Evolutionary conservation across 495 filamentous ascomycete species (phyloP).

Genomic region (Parathielavia hyrcaniae): DNA sequence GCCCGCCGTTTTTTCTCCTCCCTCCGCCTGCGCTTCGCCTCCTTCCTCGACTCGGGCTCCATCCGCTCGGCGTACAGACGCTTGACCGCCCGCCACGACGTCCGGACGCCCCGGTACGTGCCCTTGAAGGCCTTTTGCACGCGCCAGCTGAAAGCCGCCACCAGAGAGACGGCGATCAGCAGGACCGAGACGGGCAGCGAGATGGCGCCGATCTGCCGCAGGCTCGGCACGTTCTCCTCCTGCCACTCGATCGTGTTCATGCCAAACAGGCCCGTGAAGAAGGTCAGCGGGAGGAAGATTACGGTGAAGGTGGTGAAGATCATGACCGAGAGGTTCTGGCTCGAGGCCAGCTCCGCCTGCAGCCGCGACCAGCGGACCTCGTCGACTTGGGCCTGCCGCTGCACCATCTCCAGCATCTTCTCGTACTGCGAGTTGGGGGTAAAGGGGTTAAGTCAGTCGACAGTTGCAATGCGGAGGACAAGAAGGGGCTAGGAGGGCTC

Average conservation of each 20-base stretch:
- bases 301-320: conserved; percentile 66
- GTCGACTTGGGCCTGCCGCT: conserved; percentile 63
- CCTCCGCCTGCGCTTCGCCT: conserved; percentile 25
- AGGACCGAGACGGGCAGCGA: conserved; percentile 37
- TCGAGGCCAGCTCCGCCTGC: conserved; percentile 57
- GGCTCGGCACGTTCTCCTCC: conserved; percentile 36
- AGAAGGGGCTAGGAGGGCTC: conserved; percentile 11
- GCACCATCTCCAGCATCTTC: conserved; percentile 61
- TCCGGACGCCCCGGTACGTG: conserved; percentile 20
- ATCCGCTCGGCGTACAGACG: conserved; percentile 21
- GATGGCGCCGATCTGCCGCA: conserved; percentile 37
- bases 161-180: conserved; percentile 37
- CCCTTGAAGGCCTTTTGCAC: conserved; percentile 31
- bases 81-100: conserved; percentile 10
- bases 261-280: conserved; percentile 62
- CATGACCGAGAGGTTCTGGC: conserved; percentile 59
- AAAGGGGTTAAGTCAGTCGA: not conserved
- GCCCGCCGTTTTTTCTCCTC: conserved; percentile 24
- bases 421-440: conserved; percentile 54
- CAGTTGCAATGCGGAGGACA: too few relatives aligned
- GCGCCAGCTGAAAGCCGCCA: conserved; percentile 40
- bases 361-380: conserved; percentile 59
- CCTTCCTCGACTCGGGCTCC: conserved; percentile 27
- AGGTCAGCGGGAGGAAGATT: conserved; percentile 59
- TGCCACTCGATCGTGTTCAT: conserved; percentile 63